Evolutionary conservation across 768 basidiomycete species (phyloP).

Genomic region (Leccinum rimulosum): DNA sequence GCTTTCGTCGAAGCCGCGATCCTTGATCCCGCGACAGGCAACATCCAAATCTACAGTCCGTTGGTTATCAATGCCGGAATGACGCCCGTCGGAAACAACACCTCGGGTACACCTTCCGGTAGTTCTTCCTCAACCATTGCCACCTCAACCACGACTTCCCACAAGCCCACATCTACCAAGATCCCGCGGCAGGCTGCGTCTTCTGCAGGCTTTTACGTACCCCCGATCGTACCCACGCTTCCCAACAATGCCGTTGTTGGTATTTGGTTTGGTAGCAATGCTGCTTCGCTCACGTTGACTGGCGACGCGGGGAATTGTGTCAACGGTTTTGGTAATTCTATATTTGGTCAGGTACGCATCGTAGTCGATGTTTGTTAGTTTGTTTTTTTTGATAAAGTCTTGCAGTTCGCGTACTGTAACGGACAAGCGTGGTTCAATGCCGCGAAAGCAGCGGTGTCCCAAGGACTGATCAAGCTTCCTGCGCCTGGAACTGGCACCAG

Average conservation of each 20-base stretch:
- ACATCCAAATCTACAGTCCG: slow-evolving; percentile 26
- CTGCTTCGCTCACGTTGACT: slow-evolving; percentile 20
- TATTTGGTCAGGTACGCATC: slow-evolving; percentile 24
- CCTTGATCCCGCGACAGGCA: slow-evolving; percentile 27
- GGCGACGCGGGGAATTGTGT: slow-evolving; percentile 22
- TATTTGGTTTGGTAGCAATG: slow-evolving; percentile 31
- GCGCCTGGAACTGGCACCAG: slow-evolving; percentile 18
- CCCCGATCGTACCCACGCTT: slow-evolving; percentile 23
- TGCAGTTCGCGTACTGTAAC: slow-evolving; percentile 28
- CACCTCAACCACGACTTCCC: not conserved
- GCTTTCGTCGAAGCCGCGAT: slow-evolving; percentile 29
- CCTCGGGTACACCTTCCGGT: not conserved
- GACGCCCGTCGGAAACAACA: slow-evolving; percentile 12
- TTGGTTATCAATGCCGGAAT: slow-evolving; percentile 32
- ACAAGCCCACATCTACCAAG: not conserved
- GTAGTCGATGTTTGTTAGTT: not conserved
- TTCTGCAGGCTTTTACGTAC: slow-evolving; percentile 20
- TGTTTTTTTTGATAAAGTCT: not conserved
- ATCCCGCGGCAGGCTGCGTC: slow-evolving; percentile 10
- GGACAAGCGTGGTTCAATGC: slow-evolving; percentile 25
- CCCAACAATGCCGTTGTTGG: slow-evolving; percentile 25
- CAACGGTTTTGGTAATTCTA: slow-evolving; percentile 21
- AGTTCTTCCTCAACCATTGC: not conserved
- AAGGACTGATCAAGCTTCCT: slow-evolving; percentile 20
- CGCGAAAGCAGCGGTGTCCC: slow-evolving; percentile 16